Evolutionary conservation across 2,329 filamentous ascomycete genomes (phyloP), one percentile per base, ranked within the genome.

Genomic region (Lachnellula suecica): DNA sequence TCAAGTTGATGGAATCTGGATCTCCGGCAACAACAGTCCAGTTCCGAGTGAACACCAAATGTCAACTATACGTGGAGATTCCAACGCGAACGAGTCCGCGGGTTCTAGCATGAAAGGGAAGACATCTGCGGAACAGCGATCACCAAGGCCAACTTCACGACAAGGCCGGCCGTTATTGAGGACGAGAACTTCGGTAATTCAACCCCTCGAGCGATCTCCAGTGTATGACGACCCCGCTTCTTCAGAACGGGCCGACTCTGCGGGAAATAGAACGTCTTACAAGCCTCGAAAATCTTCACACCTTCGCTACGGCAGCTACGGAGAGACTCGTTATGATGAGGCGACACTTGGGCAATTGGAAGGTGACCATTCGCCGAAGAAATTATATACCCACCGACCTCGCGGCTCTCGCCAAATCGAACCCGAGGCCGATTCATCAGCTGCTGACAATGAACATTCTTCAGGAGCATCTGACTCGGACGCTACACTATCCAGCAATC

Each of bases 1-100:
- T 40, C 82, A 93, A 66, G 82, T 96, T 7, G 89, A 96, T 58
- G 92, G 91, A 4, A 91, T 97, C 46, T 91, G 88, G 85, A 83
- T 88, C 45, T 67, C 65, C 6, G 60, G 60, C 40, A 53, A 54
- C 15, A 63, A 49, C 13, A 62, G 57, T n/a, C 63, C 62, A 43
- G 46, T 60, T 9, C 60, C 59, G 15, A 63, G 57, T 38, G 53
- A 57, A 40, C 29, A 61, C 22, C 61, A 58, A 24, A 44, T 59
- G 11, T 49, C 49, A 22, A 44, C 58, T 20, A 34, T 58, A 8
- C 45, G 44, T 15, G 47, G 51, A 7, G 56, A 52, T 41, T 59
- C 59, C 15, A 17, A 47, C 19, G 25, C 13, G 25, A 9, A 10
- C 25, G 22, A 8, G 11, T 20, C 27, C 19, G 41, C 44, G 17